Base-by-base conservation (phyloP, 352 stramenopile species). In the Phytophthora quininea region DNA sequence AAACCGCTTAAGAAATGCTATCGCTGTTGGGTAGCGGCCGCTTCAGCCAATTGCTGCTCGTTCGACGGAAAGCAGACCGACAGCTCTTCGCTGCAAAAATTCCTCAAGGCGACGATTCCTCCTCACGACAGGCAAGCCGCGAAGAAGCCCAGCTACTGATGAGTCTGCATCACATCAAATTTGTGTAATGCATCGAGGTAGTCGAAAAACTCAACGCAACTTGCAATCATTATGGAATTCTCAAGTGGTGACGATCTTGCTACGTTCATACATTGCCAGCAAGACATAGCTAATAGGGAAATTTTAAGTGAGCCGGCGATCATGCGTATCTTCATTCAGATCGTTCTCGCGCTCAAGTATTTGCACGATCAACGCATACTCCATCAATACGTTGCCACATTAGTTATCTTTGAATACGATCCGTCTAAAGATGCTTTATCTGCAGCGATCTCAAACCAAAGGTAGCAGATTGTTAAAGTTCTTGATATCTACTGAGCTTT, bases 181-280 rank as follows among this genome's bases (percentile, higher is more conserved):
- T 93, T 54, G 69, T 93, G 3, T 77, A 79, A 27, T 93, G 77
- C 48, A 53, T 91, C 30, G 79, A 90, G 14, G 52, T 71, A 6
- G 57, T 90, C 30, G 69, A 83, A 7, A 54, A 49, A 15, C 50
- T 59, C 6, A n/a, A 31, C 19, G 12, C 62, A 76, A 37, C 53
- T 84, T 11, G 71, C 55, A 31, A 88, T 95, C 47, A 43, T 95
- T 46, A 93, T 95, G 85, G 88, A 96, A 57, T 92, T 88, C 59
- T 80, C 88, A 1, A 73, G 61, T 29, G 75, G 79, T 5, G 87
- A 87, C 19, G 83, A 92, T 45, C 67, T 95, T 29, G 73, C 86
- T n/a, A 27, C 27, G 2, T 82, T 82, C 19, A 24, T 24, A 24
- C 19, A 24, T 24, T 24, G 19, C 19, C 19, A 24, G 19, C 19